Evolutionary conservation across 495 filamentous ascomycete species (phyloP), one percentile per base, ranked within the genome.

Genomic region (Penicillium coffeae): DNA sequence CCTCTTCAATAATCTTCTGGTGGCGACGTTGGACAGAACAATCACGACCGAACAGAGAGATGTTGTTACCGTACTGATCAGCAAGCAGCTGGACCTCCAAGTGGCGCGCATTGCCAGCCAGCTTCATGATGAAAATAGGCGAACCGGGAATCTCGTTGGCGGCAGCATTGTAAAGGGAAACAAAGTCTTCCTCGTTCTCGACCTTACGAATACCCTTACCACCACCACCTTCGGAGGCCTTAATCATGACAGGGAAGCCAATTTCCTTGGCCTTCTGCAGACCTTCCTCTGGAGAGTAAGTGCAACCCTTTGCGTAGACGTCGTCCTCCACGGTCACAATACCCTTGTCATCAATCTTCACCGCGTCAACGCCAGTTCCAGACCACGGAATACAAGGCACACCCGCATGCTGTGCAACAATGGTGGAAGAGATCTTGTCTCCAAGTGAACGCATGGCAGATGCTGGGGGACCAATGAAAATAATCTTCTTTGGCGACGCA

Each of bases 1-100:
- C 93, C 70, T 99, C 93, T 70, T 99, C 93, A 55, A 99, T 99
- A 68, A 99, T 99, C 77, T 99, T 99, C 72, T 99, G 93, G 74
- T 99, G 93, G 72, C 93, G 81, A 70, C 93, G 86, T 73, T 99
- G 93, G 2, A 99, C 93, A 52, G 93, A 99, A 69, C 93, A 99
- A 74, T 99, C 93, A 84, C 93, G 84, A 55, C 93, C 93, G 58
- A 97, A 97, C 18, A 99, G 80, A 3, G 93, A 99, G 60, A 99
- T 96, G 70, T 97, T 97, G 79, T 99, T 96, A 48, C 94, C 94
- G 68, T 99, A 99, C 79, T 99, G 88, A 75, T 99, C 93, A 43
- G 93, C 93, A 32, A 99, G 76, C 58, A 99, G 72, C 71, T 99
- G 93, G 35, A 99, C 93, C 70, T 99, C 93, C 74, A 99, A 76